Conservation (phyloP, 75 land plant genomes). For the Selaginella tamariscina region DNA sequence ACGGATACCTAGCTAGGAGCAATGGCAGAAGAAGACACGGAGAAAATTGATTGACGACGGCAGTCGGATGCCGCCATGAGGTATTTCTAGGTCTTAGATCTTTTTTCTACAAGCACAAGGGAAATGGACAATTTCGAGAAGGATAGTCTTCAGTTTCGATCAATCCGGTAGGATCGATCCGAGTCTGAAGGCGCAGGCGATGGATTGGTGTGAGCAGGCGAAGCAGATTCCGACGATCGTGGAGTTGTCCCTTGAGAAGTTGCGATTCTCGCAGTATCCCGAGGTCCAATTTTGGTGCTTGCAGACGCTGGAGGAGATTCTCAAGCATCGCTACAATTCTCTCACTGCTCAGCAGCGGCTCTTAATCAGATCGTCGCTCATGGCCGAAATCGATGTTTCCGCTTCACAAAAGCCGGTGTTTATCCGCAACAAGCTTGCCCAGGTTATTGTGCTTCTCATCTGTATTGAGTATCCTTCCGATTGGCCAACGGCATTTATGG, state of each 20-base stretch:
- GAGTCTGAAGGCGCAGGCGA: conserved; percentile 47
- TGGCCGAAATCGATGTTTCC: conserved; percentile 27
- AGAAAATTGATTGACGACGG: background rate
- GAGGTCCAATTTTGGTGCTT: conserved; percentile 97
- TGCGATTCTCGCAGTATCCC: conserved; percentile 34
- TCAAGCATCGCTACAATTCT: conserved; percentile 38
- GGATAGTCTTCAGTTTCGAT: conserved; percentile 71
- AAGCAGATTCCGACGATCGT: conserved; percentile 47
- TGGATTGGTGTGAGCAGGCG: conserved; percentile 36
- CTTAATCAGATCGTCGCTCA: conserved; percentile 44
- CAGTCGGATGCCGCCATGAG: background rate
- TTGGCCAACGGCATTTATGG: conserved; percentile 74
- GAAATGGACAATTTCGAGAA: conserved; percentile 80
- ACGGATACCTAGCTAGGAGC: background rate
- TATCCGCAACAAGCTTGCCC: conserved; percentile 88
- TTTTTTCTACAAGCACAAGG: background rate
- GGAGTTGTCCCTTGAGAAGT: conserved; percentile 46
- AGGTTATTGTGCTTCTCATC: conserved; percentile 61
- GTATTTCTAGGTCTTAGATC: background rate
- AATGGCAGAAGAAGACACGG: background rate
- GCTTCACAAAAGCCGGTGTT: conserved; percentile 44
- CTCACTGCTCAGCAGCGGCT: conserved; percentile 42
- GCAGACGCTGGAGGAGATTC: conserved; percentile 52
- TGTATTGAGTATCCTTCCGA: conserved; percentile 65
- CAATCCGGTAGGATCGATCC: conserved; percentile 55